phyloP scores from a whole-genome alignment of 257 asterid species.

The Verbascum thapsus region DNA sequence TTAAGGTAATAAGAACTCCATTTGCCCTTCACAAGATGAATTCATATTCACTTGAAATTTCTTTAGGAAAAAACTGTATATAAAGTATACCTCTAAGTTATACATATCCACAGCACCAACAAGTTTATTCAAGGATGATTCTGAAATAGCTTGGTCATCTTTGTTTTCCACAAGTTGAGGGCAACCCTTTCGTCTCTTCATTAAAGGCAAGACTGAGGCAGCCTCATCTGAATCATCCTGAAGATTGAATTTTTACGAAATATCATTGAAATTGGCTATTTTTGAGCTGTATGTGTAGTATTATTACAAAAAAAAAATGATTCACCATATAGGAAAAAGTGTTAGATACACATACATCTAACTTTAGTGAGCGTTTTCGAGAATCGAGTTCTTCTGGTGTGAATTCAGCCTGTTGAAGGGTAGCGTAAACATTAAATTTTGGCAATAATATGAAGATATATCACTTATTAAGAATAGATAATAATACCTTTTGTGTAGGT shows the following conservation, averaged over 20 bases:
- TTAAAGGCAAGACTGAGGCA: slow-evolving; percentile 39
- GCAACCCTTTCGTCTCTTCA: slow-evolving; percentile 58
- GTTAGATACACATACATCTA: slow-evolving; percentile 39
- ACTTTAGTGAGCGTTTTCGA: slow-evolving; percentile 57
- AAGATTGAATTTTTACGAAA: slow-evolving; percentile 6
- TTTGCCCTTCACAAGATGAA: not conserved
- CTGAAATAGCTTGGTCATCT: slow-evolving; percentile 62
- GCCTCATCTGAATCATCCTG: slow-evolving; percentile 50
- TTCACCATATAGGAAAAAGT: not conserved
- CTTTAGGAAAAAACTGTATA: not conserved
- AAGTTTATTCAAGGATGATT: slow-evolving; percentile 72
- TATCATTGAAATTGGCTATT: slow-evolving; percentile 13
- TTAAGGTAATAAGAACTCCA: not conserved
- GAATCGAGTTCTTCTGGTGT: slow-evolving; percentile 84
- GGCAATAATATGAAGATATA: not conserved
- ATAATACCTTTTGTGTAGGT: slow-evolving; percentile 62
- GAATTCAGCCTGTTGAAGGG: slow-evolving; percentile 65
- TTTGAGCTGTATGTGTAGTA: not conserved
- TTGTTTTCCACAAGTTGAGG: slow-evolving; percentile 39
- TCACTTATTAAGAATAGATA: slow-evolving; percentile 2
- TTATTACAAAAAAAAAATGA: not conserved
- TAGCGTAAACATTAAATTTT: not conserved
- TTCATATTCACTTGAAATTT: not conserved
- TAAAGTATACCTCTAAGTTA: slow-evolving; percentile 60
- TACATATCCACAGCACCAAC: slow-evolving; percentile 82